These are phyloP conservation scores for Clarireedia hainanense DNA, from an alignment of 2,329 filamentous ascomycete species.

Conservation along the genomic window DNA sequence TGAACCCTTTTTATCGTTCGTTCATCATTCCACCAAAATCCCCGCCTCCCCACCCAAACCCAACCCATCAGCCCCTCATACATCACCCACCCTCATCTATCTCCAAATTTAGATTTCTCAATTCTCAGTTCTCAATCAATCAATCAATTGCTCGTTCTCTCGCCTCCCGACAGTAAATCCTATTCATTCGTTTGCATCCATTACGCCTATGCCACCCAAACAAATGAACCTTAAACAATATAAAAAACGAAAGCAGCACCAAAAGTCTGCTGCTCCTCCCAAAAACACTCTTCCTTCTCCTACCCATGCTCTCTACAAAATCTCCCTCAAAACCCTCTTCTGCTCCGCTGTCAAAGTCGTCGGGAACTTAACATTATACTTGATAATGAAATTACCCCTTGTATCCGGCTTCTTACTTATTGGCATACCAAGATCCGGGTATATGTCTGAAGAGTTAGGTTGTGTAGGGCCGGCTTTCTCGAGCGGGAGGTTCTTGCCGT, in stretches of 20 bases:
- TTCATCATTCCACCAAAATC: neutral
- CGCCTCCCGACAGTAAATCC: no score
- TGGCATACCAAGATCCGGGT: slow-evolving; percentile 86
- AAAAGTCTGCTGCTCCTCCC: neutral
- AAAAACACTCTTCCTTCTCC: neutral
- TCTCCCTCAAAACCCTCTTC: slow-evolving; percentile 73
- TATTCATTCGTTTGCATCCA: neutral
- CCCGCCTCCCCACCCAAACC: no score
- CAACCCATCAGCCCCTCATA: no score
- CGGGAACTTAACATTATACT: slow-evolving; percentile 90
- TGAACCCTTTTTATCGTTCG: neutral
- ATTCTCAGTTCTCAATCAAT: no score
- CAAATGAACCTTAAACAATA: neutral
- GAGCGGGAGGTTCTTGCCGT: slow-evolving; percentile 75
- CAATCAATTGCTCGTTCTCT: no score
- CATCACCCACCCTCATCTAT: no score
- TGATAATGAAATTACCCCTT: slow-evolving; percentile 81
- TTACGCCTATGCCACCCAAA: neutral
- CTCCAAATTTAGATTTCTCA: no score
- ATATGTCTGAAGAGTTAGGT: slow-evolving; percentile 73
- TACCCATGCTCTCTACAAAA: slow-evolving; percentile 44
- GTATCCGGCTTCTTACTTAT: slow-evolving; percentile 81
- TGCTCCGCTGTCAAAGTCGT: slow-evolving; percentile 66
- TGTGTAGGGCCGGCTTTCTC: slow-evolving; percentile 78
- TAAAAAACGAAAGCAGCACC: neutral